These are phyloP conservation scores for Steccherinum ochraceum DNA, from an alignment of 768 basidiomycete species.

Conservation along the genomic window DNA sequence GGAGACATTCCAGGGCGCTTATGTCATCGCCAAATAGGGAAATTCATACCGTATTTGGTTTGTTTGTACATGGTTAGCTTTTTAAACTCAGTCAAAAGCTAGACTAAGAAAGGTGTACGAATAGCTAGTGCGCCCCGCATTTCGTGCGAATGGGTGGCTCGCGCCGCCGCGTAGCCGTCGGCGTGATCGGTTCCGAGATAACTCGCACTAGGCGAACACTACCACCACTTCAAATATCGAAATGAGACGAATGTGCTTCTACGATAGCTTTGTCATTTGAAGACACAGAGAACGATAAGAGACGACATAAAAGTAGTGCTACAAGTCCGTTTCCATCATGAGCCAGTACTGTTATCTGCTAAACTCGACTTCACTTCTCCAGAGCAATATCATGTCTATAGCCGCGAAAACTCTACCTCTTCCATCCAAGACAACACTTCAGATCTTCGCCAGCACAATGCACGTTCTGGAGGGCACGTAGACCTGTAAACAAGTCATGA, in stretches of 20 bases:
- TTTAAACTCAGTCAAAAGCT: too few relatives aligned
- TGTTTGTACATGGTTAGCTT: too few relatives aligned
- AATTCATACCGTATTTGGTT: too few relatives aligned
- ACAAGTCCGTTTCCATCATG: not conserved
- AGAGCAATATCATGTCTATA: not conserved
- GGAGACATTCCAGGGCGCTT: too few relatives aligned
- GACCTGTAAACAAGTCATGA: too few relatives aligned
- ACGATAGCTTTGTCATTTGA: not conserved
- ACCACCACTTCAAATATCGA: not conserved
- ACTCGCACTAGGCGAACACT: not conserved
- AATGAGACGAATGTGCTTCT: not conserved
- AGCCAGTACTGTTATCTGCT: not conserved
- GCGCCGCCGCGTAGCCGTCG: too few relatives aligned
- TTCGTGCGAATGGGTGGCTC: too few relatives aligned
- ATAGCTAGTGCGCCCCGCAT: too few relatives aligned
- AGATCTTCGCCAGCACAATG: constrained; percentile 51
- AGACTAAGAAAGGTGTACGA: too few relatives aligned
- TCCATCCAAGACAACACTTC: not conserved
- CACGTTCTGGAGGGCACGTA: constrained; percentile 66
- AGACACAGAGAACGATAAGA: not conserved
- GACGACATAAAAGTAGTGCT: not conserved
- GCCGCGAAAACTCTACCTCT: not conserved
- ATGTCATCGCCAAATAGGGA: too few relatives aligned
- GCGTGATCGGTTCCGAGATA: too few relatives aligned
- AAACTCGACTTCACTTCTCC: not conserved